A percentile compares a stretch with the other conserved stretches of the same genome.
These are phyloP conservation scores for Aureobasidium sp. DNA, from an alignment of 2,329 filamentous ascomycete genomes.

Conservation along the genomic window DNA sequence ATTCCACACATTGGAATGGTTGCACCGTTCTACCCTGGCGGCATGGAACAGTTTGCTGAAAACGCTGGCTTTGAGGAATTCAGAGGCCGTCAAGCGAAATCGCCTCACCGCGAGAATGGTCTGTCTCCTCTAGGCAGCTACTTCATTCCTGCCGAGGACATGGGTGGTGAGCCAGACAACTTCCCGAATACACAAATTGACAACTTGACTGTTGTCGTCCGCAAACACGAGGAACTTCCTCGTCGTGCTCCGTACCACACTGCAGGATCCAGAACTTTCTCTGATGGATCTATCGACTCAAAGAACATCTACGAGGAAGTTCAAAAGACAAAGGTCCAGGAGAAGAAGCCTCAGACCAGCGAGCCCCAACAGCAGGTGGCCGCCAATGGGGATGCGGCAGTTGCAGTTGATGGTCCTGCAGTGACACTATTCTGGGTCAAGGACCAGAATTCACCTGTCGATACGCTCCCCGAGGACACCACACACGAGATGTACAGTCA, in stretches of 20 bases:
- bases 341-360: slow-evolving; percentile 29
- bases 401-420: slow-evolving; percentile 1
- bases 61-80: slow-evolving; percentile 14
- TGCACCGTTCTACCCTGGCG: slow-evolving; percentile 17
- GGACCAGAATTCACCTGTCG: slow-evolving; percentile 36
- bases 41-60: slow-evolving; percentile 14
- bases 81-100: slow-evolving; percentile 20
- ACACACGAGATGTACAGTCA: slow-evolving; percentile 41
- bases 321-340: slow-evolving; percentile 32
- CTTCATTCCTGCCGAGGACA: slow-evolving; percentile 16
- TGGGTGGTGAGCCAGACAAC: slow-evolving; percentile 30
- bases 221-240: slow-evolving; percentile 24
- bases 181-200: slow-evolving; percentile 48
- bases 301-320: slow-evolving; percentile 43
- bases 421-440: slow-evolving; percentile 43
- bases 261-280: slow-evolving; percentile 42
- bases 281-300: slow-evolving; percentile 49
- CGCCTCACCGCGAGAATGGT: slow-evolving; percentile 23
- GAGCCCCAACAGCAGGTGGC: slow-evolving; percentile 27
- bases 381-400: slow-evolving; percentile 19
- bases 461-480: slow-evolving; percentile 36
- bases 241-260: slow-evolving; percentile 30
- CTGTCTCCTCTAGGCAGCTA: slow-evolving; percentile 17
- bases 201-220: slow-evolving; percentile 46
- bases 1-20: slow-evolving; percentile 29